Evolutionary conservation across 495 filamentous ascomycete genomes (phyloP).

Genomic region (Staphylotrichum longicolle): DNA sequence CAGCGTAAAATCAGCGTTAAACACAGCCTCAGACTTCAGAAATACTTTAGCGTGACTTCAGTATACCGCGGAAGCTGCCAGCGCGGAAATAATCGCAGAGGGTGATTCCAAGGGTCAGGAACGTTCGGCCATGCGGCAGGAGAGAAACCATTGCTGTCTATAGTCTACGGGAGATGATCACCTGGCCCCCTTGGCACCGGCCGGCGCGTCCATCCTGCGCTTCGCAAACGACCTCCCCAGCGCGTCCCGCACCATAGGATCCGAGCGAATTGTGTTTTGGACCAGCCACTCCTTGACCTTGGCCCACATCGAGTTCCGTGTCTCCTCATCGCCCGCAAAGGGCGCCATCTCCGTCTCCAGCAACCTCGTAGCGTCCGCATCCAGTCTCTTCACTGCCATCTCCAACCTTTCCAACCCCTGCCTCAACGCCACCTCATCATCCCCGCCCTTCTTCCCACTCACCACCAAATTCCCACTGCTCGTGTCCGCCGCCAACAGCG

Average conservation of each 20-base stretch:
- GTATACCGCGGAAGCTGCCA: too few relatives aligned
- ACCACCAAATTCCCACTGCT: constrained; percentile 29
- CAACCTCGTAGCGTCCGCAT: constrained; percentile 65
- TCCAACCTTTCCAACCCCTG: constrained; percentile 60
- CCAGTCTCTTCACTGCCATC: constrained; percentile 50
- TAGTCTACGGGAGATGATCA: constrained; percentile 20
- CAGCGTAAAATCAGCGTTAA: neutral
- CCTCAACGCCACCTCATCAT: constrained; percentile 37
- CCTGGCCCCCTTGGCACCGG: constrained; percentile 53
- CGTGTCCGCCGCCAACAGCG: constrained; percentile 51
- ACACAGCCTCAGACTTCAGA: neutral
- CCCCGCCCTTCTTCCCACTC: constrained; percentile 29
- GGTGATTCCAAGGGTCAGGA: too few relatives aligned
- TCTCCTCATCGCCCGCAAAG: constrained; percentile 69
- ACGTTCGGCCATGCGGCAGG: neutral
- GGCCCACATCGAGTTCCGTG: constrained; percentile 55
- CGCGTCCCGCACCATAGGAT: constrained; percentile 74
- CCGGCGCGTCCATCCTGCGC: constrained; percentile 55
- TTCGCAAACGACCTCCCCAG: constrained; percentile 60
- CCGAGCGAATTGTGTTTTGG: constrained; percentile 66
- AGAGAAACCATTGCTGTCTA: constrained; percentile 11
- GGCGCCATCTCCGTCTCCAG: constrained; percentile 77
- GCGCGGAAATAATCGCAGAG: too few relatives aligned
- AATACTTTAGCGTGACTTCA: too few relatives aligned
- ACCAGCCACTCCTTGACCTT: constrained; percentile 77